Evolutionary conservation across 2,329 filamentous ascomycete species (phyloP).

Genomic region (Alternaria consortialis): DNA sequence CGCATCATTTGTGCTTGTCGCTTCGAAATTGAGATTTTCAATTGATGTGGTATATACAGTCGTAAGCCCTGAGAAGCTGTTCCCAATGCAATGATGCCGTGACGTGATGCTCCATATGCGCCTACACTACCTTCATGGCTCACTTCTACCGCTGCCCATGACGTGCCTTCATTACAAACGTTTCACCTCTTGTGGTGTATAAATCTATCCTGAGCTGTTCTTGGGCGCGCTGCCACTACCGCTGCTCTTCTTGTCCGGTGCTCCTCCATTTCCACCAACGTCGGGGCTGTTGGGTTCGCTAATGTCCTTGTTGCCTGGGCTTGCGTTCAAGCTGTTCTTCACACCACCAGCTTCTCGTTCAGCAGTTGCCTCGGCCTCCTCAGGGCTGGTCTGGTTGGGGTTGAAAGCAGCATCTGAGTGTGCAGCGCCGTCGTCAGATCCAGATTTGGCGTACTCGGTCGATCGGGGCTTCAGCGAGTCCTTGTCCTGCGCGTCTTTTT

Average conservation of each 20-base stretch:
- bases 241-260: constrained; percentile 42
- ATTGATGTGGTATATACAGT: not conserved
- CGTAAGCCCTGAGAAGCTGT: not conserved
- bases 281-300: constrained; percentile 57
- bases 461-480: constrained; percentile 70
- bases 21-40: not conserved
- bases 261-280: constrained; percentile 52
- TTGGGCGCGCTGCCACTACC: constrained; percentile 51
- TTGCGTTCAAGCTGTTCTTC: constrained; percentile 62
- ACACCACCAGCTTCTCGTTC: constrained; percentile 46
- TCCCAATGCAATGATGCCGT: constrained; percentile 9
- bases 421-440: constrained; percentile 67
- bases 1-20: not conserved
- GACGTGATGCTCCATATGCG: constrained; percentile 1
- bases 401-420: constrained; percentile 73
- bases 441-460: constrained; percentile 74
- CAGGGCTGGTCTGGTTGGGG: constrained; percentile 71
- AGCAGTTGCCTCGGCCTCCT: constrained; percentile 61
- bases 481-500: constrained; percentile 58
- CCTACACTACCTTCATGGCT: not conserved
- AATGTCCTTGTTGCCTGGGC: constrained; percentile 68
- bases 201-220: constrained; percentile 29
- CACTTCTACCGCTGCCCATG: not conserved
- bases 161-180: not conserved
- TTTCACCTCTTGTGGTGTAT: not conserved